These are phyloP conservation scores for Aspergillus calidoustus DNA, from an alignment of 2,329 filamentous ascomycete species.

Conservation along the genomic window DNA sequence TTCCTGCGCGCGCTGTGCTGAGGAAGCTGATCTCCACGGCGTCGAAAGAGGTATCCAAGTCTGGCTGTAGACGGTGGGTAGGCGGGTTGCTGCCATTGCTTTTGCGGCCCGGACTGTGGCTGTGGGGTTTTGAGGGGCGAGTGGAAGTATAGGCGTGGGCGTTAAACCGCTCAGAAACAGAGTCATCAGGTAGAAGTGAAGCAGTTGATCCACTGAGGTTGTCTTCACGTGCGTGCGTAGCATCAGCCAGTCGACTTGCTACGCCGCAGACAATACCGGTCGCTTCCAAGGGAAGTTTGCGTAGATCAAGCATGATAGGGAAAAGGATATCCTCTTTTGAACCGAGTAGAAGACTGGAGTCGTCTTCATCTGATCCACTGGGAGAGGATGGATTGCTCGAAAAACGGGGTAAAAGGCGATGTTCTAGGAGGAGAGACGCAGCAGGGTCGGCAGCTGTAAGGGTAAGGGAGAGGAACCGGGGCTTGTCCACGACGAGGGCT, in stretches of 20 bases:
- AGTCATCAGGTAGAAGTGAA: conserved; percentile 21
- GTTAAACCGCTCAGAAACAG: conserved; percentile 21
- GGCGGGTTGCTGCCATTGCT: conserved; percentile 13
- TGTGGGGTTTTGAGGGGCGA: conserved; percentile 17
- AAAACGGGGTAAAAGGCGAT: conserved; percentile 65
- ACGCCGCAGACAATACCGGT: conserved; percentile 96
- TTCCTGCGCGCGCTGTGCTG: conserved; percentile 84
- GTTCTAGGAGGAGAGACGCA: conserved; percentile 52
- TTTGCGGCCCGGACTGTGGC: conserved; percentile 17
- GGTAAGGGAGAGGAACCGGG: conserved; percentile 56
- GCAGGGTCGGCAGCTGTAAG: conserved; percentile 50
- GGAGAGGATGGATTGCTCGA: conserved; percentile 58
- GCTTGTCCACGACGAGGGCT: conserved; percentile 43
- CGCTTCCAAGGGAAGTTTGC: conserved; percentile 78
- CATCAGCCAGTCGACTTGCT: conserved; percentile 77
- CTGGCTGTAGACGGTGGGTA: conserved; percentile 38
- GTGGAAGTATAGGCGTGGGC: conserved; percentile 20
- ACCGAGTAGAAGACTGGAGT: conserved; percentile 74
- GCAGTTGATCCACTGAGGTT: conserved; percentile 26
- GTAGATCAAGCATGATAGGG: conserved; percentile 87
- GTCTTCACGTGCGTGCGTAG: conserved; percentile 58
- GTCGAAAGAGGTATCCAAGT: conserved; percentile 36
- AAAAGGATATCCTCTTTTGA: conserved; percentile 71
- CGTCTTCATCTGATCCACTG: conserved; percentile 44
- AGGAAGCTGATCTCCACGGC: conserved; percentile 84